These are phyloP conservation scores for Melampsora larici-populina DNA, from an alignment of 1,284 basidiomycete genomes.

Conservation along the genomic window DNA sequence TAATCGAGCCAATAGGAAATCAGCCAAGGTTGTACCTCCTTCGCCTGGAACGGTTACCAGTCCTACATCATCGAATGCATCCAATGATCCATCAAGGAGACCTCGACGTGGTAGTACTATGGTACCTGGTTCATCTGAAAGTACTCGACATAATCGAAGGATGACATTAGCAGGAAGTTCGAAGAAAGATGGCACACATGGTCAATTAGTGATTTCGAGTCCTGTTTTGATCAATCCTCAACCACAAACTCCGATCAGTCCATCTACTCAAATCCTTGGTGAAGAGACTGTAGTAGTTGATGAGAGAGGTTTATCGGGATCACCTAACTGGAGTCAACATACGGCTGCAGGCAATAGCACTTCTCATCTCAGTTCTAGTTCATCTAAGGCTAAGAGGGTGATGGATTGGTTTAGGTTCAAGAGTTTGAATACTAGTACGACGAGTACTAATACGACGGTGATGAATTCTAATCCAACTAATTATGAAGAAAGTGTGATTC, in stretches of 20 bases:
- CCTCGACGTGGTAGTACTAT: conserved; percentile 15
- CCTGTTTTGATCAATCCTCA: conserved; percentile 48
- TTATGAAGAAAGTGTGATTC: conserved; percentile 3
- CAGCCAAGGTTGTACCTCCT: conserved; percentile 11
- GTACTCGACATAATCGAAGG: not conserved
- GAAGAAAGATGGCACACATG: not conserved
- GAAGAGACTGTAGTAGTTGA: conserved; percentile 49
- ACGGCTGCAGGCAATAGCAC: conserved; percentile 30
- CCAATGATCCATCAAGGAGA: conserved; percentile 8
- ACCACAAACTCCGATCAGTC: conserved; percentile 52
- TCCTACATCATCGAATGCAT: not conserved
- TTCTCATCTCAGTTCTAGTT: conserved; percentile 52
- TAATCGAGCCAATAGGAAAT: conserved; percentile 54
- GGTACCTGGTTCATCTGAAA: not conserved
- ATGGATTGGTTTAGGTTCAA: conserved; percentile 66
- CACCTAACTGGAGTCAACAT: conserved; percentile 48
- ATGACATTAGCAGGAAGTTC: not conserved
- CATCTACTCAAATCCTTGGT: conserved; percentile 49
- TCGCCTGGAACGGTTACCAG: not conserved
- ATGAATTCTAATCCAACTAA: not conserved
- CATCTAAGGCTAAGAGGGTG: conserved; percentile 61
- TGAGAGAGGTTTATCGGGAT: conserved; percentile 39
- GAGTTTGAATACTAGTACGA: conserved; percentile 51
- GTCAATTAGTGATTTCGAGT: not conserved
- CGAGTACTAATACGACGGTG: conserved; percentile 1